Base-by-base conservation (phyloP, 306 rosid genomes). In the Vachellia pachyceras region DNA sequence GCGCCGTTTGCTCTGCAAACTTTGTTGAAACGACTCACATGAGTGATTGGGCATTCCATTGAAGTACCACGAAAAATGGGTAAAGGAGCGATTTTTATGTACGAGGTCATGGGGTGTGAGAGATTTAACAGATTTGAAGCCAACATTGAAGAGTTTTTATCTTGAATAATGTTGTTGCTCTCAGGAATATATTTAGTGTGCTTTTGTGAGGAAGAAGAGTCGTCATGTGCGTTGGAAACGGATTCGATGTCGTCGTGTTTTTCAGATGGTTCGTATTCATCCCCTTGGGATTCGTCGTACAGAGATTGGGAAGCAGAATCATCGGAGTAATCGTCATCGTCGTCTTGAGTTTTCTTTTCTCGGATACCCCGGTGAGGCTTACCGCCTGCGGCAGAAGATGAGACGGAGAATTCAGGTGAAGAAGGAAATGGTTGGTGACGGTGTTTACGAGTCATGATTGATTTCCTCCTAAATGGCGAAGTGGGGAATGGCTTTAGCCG, bases 1-100 rank as follows among this genome's bases (percentile, higher is more conserved):
- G 78, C 89, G 33, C 82, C 86, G 88, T 92, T 92, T 12, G 97
- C 94, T 5, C 90, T 85, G 82, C 94, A 90, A 2, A 88, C 89
- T 72, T 92, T 92, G 60, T 74, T 40, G 88, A 92, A 92, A 33
- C 91, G 87, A 85, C 87, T 92, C 54, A 92, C 69, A 69, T 90
- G 94, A 76, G 73, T 37, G 9, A 73, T 23, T 1, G 97, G 90
- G 41, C 86, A 92, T 78, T 92, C 94, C 4, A 41, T 75, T 0
- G 82, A n/a, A 11, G 68, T 76, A 42, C 97, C 94, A 11, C 76
- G 87, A 17, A 88, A 92, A 57, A 79, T 77, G 9, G 92, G 97
- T 22, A 92, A 33, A n/a, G 90, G 88, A 6, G 94, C 94, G 11
- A 92, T 60, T 3, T n/a, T 77, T 61, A 88, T 39, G 90, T 91